These are phyloP conservation scores for Candida xiaguanensis DNA, from an alignment of 805 yeast species.

Conservation along the genomic window DNA sequence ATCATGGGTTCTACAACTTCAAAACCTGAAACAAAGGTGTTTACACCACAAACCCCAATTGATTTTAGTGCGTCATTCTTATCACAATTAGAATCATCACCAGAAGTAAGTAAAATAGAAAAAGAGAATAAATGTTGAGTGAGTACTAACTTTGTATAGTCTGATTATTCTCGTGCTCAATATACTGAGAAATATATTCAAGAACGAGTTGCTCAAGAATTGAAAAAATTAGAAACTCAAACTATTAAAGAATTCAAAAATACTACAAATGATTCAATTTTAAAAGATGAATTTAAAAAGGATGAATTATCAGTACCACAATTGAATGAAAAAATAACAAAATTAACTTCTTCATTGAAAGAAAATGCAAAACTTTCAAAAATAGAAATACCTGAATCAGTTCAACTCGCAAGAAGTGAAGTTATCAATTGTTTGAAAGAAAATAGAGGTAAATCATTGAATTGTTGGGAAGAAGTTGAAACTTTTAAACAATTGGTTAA, in stretches of 20 bases:
- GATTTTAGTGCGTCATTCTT: conserved; percentile 64
- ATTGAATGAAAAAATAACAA: conserved; percentile 40
- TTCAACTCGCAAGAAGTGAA: conserved; percentile 44
- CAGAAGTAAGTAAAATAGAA: conserved; percentile 39
- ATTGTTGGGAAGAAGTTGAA: conserved; percentile 81
- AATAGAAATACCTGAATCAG: conserved; percentile 32
- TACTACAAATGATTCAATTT: conserved; percentile 42
- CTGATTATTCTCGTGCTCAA: conserved; percentile 70
- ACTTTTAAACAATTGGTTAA: conserved; percentile 59
- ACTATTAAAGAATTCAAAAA: conserved; percentile 50
- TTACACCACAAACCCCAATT: conserved; percentile 63
- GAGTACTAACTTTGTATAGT: conserved; percentile 18
- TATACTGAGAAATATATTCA: conserved; percentile 63
- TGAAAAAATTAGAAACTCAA: conserved; percentile 51
- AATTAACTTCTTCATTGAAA: conserved; percentile 30
- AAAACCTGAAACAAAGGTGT: conserved; percentile 62
- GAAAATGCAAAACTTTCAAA: conserved; percentile 31
- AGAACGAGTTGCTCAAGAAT: conserved; percentile 57
- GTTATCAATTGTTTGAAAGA: conserved; percentile 60
- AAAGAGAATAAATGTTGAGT: background rate
- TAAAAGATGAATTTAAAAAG: conserved; percentile 21
- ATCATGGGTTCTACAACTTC: conserved; percentile 59
- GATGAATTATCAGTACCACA: conserved; percentile 22
- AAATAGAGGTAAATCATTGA: conserved; percentile 62
- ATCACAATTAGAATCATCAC: conserved; percentile 56